Evolutionary conservation across 2,329 filamentous ascomycete species (phyloP).

Genomic region (Pseudogymnoascus sp.): DNA sequence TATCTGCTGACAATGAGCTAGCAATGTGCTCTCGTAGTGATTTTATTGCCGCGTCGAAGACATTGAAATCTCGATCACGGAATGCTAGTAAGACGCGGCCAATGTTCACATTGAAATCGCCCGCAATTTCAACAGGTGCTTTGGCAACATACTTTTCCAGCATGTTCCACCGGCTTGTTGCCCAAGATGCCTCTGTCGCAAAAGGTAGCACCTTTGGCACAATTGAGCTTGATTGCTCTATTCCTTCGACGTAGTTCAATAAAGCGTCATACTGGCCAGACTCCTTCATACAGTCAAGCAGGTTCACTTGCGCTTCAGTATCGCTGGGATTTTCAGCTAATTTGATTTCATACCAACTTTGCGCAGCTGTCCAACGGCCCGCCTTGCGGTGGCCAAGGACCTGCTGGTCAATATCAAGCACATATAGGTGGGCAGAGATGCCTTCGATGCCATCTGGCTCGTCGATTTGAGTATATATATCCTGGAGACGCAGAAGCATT

Average conservation of each 20-base stretch:
- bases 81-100: slow-evolving; percentile 59
- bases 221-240: slow-evolving; percentile 43
- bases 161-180: slow-evolving; percentile 71
- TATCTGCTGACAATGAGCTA: slow-evolving; percentile 64
- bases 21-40: slow-evolving; percentile 62
- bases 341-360: slow-evolving; percentile 95
- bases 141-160: slow-evolving; percentile 57
- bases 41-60: slow-evolving; percentile 50
- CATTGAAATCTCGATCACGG: slow-evolving; percentile 39
- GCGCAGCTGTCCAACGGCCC: slow-evolving; percentile 86
- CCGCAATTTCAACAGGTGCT: slow-evolving; percentile 36
- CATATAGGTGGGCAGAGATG: slow-evolving; percentile 77
- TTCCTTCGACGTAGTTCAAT: slow-evolving; percentile 75
- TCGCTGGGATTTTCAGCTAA: slow-evolving; percentile 72
- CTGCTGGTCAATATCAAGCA: slow-evolving; percentile 88
- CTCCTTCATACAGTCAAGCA: slow-evolving; percentile 83
- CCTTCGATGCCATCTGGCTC: slow-evolving; percentile 95
- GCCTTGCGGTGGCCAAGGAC: slow-evolving; percentile 88
- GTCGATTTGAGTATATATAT: slow-evolving; percentile 95
- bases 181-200: slow-evolving; percentile 87
- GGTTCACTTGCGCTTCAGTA: slow-evolving; percentile 67
- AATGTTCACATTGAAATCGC: slow-evolving; percentile 77
- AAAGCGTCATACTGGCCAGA: slow-evolving; percentile 92
- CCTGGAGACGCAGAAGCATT: slow-evolving; percentile 68
- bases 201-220: slow-evolving; percentile 65